Evolutionary conservation across 2,329 filamentous ascomycete species (phyloP), one percentile per base, ranked within the genome.

Genomic region (Diaporthe ilicicola): DNA sequence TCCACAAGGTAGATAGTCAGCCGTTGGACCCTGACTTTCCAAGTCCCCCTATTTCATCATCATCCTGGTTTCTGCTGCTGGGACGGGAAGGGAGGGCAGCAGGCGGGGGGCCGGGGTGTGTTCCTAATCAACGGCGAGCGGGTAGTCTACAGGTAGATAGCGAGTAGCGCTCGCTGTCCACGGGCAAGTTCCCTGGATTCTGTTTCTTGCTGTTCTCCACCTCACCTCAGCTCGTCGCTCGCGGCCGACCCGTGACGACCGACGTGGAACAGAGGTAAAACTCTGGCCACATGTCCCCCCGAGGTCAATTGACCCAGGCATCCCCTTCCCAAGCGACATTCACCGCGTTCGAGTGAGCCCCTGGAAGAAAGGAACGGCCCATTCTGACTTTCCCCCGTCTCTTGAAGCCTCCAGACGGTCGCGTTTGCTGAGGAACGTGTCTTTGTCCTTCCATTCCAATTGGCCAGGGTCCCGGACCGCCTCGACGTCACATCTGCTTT

Each of bases 381-480:
- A 48, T 27, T 15, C 37, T 62, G 39, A 22, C 19, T 15, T 48
- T 48, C 39, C 56, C 56, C 56, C 42, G 56, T 62, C 56, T 48
- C 37, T 42, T 3, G 39, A 48, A 27, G 24, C 56, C 24, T 48
- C 55, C 48, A 46, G 48, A 55, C 34, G 29, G 39, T 50, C 46
- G 39, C 42, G 51, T 39, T 44, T n/a, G 53, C n/a, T 37, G 51
- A 50, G 53, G 56, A 69, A 70, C 69, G 69, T 70, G 69, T 70
- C 69, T 68, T 68, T 61, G 59, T 68, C 42, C 62, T 34, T 53
- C 62, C 24, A 8, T 32, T 62, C 68, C 62, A 67, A 61, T 70
- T 64, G 69, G 69, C 54, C 39, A 42, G 44, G 44, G 54, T 34
- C 64, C 34, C 22, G 19, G 61, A 51, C 42, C 51, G 15, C 29